These are phyloP conservation scores for Stentor coeruleus DNA, from an alignment of 73 alveolate genomes.

Conservation along the genomic window DNA sequence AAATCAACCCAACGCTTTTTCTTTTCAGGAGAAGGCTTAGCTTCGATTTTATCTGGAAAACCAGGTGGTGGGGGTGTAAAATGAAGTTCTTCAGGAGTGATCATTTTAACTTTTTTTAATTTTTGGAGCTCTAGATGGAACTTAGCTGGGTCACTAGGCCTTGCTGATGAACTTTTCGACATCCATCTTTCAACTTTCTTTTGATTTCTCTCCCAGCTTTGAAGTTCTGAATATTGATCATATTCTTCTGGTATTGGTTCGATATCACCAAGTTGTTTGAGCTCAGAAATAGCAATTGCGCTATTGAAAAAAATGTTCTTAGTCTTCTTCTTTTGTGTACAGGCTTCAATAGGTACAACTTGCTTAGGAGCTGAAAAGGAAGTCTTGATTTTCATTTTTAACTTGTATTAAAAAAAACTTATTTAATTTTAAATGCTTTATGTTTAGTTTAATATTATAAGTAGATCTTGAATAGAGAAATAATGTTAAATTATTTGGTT, in stretches of 20 bases:
- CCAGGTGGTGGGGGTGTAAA: constrained; percentile 27
- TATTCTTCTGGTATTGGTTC: constrained; percentile 13
- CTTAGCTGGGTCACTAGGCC: constrained; percentile 15
- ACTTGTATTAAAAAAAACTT: too few species aligned
- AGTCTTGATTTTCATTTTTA: not conserved
- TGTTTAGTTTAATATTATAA: too few species aligned
- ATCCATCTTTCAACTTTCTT: not conserved
- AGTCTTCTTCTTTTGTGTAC: not conserved
- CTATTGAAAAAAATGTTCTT: constrained; percentile 13
- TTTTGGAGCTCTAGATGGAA: constrained; percentile 12
- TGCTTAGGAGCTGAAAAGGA: not conserved
- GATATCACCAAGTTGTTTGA: not conserved
- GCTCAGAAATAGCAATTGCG: constrained; percentile 13
- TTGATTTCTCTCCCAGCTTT: constrained; percentile 17
- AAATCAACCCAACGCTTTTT: constrained; percentile 14
- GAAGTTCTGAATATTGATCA: not conserved
- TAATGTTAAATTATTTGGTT: too few species aligned
- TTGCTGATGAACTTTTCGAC: constrained; percentile 19
- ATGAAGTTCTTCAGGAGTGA: not conserved
- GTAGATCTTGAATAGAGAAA: too few species aligned
- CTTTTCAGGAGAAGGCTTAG: not conserved
- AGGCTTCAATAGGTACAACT: not conserved
- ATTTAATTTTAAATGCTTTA: too few species aligned
- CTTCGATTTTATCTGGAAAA: constrained; percentile 10
- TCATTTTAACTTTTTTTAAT: not conserved